A percentile compares a stretch with the other conserved stretches of the same genome.
phyloP scores from a whole-genome alignment of 495 filamentous ascomycete genomes.

The Bathelium albidoporum region DNA sequence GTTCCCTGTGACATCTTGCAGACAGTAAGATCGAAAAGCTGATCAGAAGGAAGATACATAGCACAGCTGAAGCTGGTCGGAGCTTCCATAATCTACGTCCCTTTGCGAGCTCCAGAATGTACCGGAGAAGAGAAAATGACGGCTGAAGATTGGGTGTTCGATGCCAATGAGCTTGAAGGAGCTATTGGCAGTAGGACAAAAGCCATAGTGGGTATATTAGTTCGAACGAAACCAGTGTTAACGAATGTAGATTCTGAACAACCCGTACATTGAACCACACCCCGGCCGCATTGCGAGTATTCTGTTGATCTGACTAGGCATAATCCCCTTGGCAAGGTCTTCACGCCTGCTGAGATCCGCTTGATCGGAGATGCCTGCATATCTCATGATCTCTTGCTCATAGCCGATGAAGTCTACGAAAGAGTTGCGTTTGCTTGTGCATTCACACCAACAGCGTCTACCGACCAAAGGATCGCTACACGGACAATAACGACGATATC shows the following conservation, averaged over 20 bases:
- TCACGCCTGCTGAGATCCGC: conserved; percentile 12
- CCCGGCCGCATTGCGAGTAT: background rate
- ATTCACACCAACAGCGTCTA: background rate
- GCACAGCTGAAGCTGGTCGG: background rate
- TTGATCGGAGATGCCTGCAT: conserved; percentile 15
- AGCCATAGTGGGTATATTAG: background rate
- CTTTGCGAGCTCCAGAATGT: background rate
- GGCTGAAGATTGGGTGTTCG: background rate
- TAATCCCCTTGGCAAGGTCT: conserved; percentile 16
- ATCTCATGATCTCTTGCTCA: conserved; percentile 8
- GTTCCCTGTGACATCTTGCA: background rate
- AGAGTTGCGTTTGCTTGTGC: too few relatives aligned
- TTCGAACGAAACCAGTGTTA: background rate
- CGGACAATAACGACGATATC: conserved; percentile 13
- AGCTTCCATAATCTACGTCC: background rate
- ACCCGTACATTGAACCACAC: background rate
- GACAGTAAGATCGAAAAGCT: background rate
- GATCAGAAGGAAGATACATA: background rate
- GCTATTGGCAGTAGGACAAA: conserved; percentile 1
- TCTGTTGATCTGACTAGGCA: conserved; percentile 2
- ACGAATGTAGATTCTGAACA: background rate
- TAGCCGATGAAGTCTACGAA: conserved; percentile 20
- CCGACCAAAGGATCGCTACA: conserved; percentile 10
- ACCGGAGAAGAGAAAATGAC: background rate
- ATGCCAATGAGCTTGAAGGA: background rate